phyloP scores from a whole-genome alignment of 495 filamentous ascomycete species.

The Tuber umbilicatum region DNA sequence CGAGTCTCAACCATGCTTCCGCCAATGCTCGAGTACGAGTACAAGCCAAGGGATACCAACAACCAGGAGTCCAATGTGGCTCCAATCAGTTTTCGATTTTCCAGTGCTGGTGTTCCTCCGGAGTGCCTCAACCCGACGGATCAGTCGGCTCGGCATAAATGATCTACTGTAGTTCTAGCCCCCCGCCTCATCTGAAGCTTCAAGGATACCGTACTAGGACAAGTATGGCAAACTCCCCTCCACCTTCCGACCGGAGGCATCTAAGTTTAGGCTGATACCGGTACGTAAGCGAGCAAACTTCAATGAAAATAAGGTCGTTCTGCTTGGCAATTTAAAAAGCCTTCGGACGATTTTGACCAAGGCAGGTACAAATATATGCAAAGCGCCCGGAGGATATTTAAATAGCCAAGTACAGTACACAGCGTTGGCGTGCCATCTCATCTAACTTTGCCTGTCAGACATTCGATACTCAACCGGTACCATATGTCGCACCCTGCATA shows the following conservation, averaged over 20 bases:
- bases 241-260: background rate
- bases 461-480: background rate
- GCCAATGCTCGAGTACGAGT: too few species aligned
- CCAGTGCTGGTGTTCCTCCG: background rate
- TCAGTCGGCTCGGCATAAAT: background rate
- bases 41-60: background rate
- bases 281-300: background rate
- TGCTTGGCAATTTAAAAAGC: too few species aligned
- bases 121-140: background rate
- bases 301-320: background rate
- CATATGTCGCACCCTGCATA: background rate
- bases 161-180: background rate
- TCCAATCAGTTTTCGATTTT: background rate
- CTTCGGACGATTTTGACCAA: too few species aligned
- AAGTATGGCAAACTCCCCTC: background rate
- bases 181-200: background rate
- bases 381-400: too few species aligned
- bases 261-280: background rate
- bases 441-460: background rate
- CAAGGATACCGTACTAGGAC: background rate
- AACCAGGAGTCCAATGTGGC: background rate
- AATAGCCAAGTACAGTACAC: too few species aligned
- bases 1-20: too few species aligned
- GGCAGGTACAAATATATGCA: too few species aligned
- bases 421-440: background rate